Base-by-base conservation (phyloP, 1,284 basidiomycete species). In the Trichosporon inkin region DNA sequence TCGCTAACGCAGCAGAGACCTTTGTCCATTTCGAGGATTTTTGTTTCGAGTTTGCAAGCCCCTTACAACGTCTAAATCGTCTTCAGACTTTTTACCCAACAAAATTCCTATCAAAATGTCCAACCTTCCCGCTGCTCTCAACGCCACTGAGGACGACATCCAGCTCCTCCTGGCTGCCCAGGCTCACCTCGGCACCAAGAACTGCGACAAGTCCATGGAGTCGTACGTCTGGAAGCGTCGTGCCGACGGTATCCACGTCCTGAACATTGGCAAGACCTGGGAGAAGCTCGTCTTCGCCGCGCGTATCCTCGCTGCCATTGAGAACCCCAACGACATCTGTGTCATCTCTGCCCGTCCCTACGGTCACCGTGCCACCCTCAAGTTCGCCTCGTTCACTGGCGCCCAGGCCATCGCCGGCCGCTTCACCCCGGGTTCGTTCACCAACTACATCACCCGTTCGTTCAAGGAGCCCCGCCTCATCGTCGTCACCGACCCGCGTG, bases 391-490 rank as follows among this genome's bases (percentile, higher is more conserved):
- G 76, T 94, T 95, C 85, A 98, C 94, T 66, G 95, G 95, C 73
- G 95, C 95, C 57, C 90, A 95, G 79, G 92, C 95, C 68, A 99
- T 99, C 75, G 96, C 95, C 68, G 95, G 95, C 74, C 92, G 95
- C 75, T 98, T 99, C 85, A 99, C 95, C 71, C 95, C 95, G 73
- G 96, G 96, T 84, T 89, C 87, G 74, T 93, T 94, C 85, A 99
- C 95, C 80, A 99, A 99, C 84, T 98, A 98, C 85, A 96, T 97
- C 85, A 98, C 94, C 72, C 90, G 92, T 74, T 97, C 94, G 63
- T 99, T 98, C 90, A 99, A 98, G 85, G 95, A 99, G 83, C 95
- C 95, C 73, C 92, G 95, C 71, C 85, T 99, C 68, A 95, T 99
- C 79, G 81, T 99, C 73, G 94, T 99, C 68, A 98, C 94, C 79